Base-by-base conservation (phyloP, 306 rosid species). In the Vachellia collinsii region DNA sequence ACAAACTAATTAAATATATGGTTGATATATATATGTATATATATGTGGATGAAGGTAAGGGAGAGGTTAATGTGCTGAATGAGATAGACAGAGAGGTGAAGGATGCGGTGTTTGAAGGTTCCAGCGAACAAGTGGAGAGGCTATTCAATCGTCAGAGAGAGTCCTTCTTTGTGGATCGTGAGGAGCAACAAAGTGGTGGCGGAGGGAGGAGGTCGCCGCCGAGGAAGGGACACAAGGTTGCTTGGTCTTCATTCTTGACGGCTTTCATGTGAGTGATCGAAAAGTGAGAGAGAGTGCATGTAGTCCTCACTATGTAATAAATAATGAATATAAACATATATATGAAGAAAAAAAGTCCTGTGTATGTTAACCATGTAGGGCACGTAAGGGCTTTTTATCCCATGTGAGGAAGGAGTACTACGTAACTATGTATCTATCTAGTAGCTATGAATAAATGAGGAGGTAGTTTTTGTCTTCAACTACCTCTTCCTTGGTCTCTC, bases 31-130 rank as follows among this genome's bases (percentile, higher is more conserved):
- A 12, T 62, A 19, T 29, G 34, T 29, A 29, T 48, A 11, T 22
- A 5, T 48, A 11, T 10, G 34, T 62, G 39, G 5, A 34, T 75
- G 71, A 51, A 85, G 88, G 89, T 44, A 51, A 12, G 19, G 65
- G 25, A 2, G 87, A 89, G 34, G 2, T 29, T 19, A 89, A 83
- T 70, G 81, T 87, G 71, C 59, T 89, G 75, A 81, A 73, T 9
- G 77, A 81, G 41, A 58, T 89, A 13, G 75, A 65, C 1, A 79
- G 36, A 7, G 69, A 54, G 46, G 91, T 80, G 37, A 81, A 48
- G 22, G 88, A 81, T 8, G 6, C 77, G 16, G 7, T 85, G 0
- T 89, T 87, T 70, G 64, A 79, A 20, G 82, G 88, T 0, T 48
- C 84, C 25, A 81, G 79, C 20, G 1, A 48, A 72, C 74, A 83